Percentiles rank a stretch among this genome's conserved stretches.
Conservation (phyloP, 441 rosid species). For the Erodium moschatum region DNA sequence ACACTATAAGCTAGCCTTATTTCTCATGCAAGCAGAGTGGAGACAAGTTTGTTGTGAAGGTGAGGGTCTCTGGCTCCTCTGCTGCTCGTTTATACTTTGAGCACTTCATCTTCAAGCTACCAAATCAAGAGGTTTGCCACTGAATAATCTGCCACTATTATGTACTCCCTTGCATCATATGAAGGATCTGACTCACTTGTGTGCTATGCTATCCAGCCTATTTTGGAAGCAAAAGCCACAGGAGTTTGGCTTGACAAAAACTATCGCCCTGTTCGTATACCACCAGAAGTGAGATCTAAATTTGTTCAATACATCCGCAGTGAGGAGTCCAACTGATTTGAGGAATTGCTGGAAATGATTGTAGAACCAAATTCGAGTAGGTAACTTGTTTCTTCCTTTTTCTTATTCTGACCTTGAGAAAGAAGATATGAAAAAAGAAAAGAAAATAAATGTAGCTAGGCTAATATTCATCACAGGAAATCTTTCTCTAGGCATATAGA, state of each 20-base stretch:
- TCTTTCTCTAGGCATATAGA: too few species aligned
- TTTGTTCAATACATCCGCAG: slow-evolving; percentile 39
- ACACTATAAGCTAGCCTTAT: too few species aligned
- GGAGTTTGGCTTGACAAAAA: slow-evolving; percentile 79
- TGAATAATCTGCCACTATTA: not conserved
- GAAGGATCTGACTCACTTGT: slow-evolving; percentile 8
- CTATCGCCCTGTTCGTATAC: slow-evolving; percentile 67
- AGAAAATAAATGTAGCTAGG: too few species aligned
- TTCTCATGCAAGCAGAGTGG: slow-evolving; percentile 38
- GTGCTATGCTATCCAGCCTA: slow-evolving; percentile 32
- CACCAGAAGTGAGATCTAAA: slow-evolving; percentile 55
- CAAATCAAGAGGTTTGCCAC: slow-evolving; percentile 48
- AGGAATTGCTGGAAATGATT: too few species aligned
- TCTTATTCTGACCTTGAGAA: too few species aligned
- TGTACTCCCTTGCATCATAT: slow-evolving; percentile 7
- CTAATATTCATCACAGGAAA: too few species aligned
- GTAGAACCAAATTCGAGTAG: too few species aligned
- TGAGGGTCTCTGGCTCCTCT: slow-evolving; percentile 46
- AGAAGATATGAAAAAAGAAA: too few species aligned
- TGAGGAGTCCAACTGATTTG: slow-evolving; percentile 29
- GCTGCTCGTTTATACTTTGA: slow-evolving; percentile 56
- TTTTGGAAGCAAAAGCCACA: slow-evolving; percentile 66
- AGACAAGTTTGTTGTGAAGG: slow-evolving; percentile 55
- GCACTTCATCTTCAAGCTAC: slow-evolving; percentile 55
- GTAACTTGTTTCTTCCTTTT: too few species aligned